phyloP scores from a whole-genome alignment of 2,329 filamentous ascomycete genomes.

The Trichoderma lentiforme region DNA sequence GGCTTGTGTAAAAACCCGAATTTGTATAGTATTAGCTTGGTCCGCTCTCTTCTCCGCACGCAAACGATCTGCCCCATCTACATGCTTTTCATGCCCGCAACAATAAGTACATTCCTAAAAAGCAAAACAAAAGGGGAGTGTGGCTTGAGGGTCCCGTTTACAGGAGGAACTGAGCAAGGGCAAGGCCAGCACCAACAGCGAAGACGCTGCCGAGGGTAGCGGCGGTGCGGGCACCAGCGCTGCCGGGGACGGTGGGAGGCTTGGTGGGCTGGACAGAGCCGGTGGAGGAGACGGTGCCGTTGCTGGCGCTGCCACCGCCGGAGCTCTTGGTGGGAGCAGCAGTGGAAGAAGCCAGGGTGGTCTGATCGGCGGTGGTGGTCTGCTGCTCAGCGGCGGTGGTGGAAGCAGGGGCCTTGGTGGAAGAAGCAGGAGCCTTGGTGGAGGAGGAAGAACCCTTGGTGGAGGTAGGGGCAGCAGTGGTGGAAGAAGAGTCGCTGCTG shows the following conservation, averaged over 20 bases:
- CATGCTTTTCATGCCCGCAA: conserved; percentile 26
- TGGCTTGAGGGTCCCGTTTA: conserved; percentile 20
- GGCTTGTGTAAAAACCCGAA: conserved; percentile 27
- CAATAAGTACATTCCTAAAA: conserved; percentile 26
- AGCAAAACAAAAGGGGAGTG: conserved; percentile 14
- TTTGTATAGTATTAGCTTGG: conserved; percentile 30
- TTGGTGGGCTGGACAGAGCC: conserved; percentile 15
- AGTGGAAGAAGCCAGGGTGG: conserved; percentile 24
- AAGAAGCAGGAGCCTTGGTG: conserved; percentile 16
- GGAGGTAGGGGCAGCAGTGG: conserved; percentile 11
- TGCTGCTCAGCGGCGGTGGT: conserved; percentile 10
- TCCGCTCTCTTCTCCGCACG: conserved; percentile 27
- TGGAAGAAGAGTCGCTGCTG: conserved; percentile 13
- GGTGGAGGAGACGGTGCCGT: conserved; percentile 17
- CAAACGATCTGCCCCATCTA: conserved; percentile 21
- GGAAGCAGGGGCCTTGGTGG: conserved; percentile 19
- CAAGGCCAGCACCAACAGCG: conserved; percentile 29
- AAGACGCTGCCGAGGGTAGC: conserved; percentile 26
- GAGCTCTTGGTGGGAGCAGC: conserved; percentile 19
- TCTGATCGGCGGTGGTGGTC: conserved; percentile 17
- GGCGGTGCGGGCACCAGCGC: conserved; percentile 27
- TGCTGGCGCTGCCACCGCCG: conserved; percentile 17
- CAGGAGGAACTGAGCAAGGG: conserved; percentile 32
- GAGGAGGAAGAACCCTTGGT: conserved; percentile 17
- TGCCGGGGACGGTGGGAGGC: conserved; percentile 25